These are phyloP conservation scores for Macrotyloma uniflorum DNA, from an alignment of 306 rosid genomes.

Conservation along the genomic window DNA sequence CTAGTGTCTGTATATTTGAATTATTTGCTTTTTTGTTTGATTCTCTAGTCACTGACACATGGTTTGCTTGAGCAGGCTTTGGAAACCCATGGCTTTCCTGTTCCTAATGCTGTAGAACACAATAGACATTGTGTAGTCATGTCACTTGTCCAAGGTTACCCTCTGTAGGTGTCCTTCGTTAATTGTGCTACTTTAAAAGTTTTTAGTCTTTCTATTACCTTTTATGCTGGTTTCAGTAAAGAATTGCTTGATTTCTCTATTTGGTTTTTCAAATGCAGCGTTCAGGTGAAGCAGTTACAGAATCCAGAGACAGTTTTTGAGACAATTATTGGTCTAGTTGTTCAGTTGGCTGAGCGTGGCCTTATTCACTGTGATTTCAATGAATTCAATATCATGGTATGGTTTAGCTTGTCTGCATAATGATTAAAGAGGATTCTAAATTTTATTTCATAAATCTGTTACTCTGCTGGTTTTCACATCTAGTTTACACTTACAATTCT, in stretches of 20 bases:
- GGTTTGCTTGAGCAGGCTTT: slow-evolving; percentile 64
- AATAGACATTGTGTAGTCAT: slow-evolving; percentile 91
- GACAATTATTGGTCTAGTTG: slow-evolving; percentile 69
- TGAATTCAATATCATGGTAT: slow-evolving; percentile 94
- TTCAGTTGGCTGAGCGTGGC: slow-evolving; percentile 89
- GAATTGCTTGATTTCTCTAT: background rate
- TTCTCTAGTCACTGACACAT: slow-evolving; percentile 18
- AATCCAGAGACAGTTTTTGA: slow-evolving; percentile 86
- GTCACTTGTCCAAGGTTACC: slow-evolving; percentile 92
- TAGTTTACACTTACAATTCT: slow-evolving; percentile 1
- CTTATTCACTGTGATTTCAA: slow-evolving; percentile 97
- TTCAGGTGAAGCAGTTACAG: slow-evolving; percentile 85
- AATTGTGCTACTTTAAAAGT: background rate
- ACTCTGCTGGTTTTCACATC: slow-evolving; percentile 25
- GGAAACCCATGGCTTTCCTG: slow-evolving; percentile 83
- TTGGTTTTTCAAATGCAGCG: slow-evolving; percentile 55
- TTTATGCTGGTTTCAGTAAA: background rate
- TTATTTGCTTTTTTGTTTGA: slow-evolving; percentile 6
- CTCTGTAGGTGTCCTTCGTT: slow-evolving; percentile 69
- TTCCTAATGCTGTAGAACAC: slow-evolving; percentile 79
- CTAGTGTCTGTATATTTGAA: background rate
- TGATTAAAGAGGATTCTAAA: background rate
- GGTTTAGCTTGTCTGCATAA: slow-evolving; percentile 19
- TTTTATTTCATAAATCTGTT: background rate
- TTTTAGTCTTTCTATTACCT: background rate